A percentile compares a stretch with the other conserved stretches of the same genome.
Conservation (phyloP, 164 flowering plant species). For the Vitis riparia region DNA sequence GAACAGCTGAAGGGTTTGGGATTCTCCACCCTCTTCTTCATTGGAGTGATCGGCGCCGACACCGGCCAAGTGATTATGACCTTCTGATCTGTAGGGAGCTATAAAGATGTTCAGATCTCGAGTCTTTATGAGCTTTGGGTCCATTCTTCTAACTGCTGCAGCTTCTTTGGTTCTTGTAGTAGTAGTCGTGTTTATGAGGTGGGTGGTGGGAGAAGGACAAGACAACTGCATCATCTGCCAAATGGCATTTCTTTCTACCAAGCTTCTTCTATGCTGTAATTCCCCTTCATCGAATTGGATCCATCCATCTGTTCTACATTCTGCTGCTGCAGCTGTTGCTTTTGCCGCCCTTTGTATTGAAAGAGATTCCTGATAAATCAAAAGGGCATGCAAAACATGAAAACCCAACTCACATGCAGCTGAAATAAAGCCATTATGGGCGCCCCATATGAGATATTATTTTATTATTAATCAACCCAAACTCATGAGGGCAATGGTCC, state of each 20-base stretch:
- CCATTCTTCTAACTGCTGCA: background rate
- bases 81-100: slow-evolving; percentile 10
- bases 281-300: slow-evolving; percentile 42
- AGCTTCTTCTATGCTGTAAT: slow-evolving; percentile 36
- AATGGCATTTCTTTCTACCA: slow-evolving; percentile 45
- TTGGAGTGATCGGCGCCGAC: background rate
- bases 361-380: slow-evolving; percentile 45
- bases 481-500: no score
- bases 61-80: background rate
- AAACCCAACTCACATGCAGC: background rate
- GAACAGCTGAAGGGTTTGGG: slow-evolving; percentile 71
- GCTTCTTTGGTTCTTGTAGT: background rate
- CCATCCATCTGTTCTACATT: slow-evolving; percentile 47
- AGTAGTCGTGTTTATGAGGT: slow-evolving; percentile 21
- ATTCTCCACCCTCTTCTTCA: slow-evolving; percentile 17
- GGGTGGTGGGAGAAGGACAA: slow-evolving; percentile 28
- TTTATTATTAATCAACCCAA: background rate
- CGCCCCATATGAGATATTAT: background rate
- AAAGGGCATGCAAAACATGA: background rate
- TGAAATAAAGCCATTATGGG: no score
- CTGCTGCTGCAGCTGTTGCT: slow-evolving; percentile 23
- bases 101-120: slow-evolving; percentile 22
- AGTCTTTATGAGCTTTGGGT: slow-evolving; percentile 14
- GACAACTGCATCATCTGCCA: slow-evolving; percentile 58
- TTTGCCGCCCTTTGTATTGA: slow-evolving; percentile 36